Evolutionary conservation across 495 filamentous ascomycete species (phyloP), one percentile per base, ranked within the genome.

Genomic region (Lasiosphaeriaceae sp.): DNA sequence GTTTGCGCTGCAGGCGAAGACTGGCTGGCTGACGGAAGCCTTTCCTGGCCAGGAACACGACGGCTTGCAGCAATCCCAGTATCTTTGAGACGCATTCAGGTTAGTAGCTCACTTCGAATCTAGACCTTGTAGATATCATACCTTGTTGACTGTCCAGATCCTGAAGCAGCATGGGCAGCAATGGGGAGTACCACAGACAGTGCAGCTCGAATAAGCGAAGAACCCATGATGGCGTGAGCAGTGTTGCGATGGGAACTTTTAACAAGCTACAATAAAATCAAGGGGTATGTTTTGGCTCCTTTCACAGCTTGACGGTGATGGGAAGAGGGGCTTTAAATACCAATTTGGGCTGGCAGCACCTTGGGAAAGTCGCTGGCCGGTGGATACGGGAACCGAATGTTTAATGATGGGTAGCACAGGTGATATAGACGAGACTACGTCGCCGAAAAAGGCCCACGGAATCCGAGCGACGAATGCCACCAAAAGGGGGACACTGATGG

Each of bases 41-140:
- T 83, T 83, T 24, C 72, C 76, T n/a, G 68, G 64, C 81, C 80
- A 85, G 2, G 80, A 66, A 66, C 82, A 85, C 17, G 76, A 80
- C 14, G 80, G 75, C 66, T 85, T 84, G 71, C 82, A 85, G 73
- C 82, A 84, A 62, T 85, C 82, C 82, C 81, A 85, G 69, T 83
- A 83, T 24, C 62, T 55, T 21, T 16, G 37, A 23, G 17, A 7
- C 2, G 44, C 19, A 19, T 54, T 31, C 26, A 31, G 26, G 26
- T 31, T 31, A 31, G 26, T 3, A 31, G 9, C 26, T n/a, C n/a
- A n/a, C n/a, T n/a, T n/a, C n/a, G n/a, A n/a, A n/a, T n/a, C n/a
- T n/a, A n/a, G n/a, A 45, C 11, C 17, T 3, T 21, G 9, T 31
- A 9, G 9, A 31, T 31, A 9, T 3, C 26, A 31, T 35, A 62